Evolutionary conservation across 306 rosid genomes (phyloP).

Genomic region (Styphnolobium japonicum): DNA sequence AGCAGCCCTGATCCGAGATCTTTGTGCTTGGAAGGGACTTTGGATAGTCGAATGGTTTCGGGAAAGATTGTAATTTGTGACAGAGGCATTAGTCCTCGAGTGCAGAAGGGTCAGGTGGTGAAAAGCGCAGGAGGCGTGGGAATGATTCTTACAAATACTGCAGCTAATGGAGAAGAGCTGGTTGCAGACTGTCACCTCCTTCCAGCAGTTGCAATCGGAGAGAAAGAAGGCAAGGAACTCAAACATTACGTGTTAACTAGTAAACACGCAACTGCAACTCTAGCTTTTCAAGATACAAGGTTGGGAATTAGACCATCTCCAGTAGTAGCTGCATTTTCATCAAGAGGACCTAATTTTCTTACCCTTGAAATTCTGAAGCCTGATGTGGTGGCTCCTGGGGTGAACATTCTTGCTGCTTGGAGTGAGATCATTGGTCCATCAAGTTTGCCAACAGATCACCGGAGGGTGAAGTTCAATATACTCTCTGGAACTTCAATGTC

Average conservation of each 20-base stretch:
- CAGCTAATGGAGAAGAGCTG: slow-evolving; percentile 77
- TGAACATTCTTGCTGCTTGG: slow-evolving; percentile 99
- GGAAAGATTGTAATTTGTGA: slow-evolving; percentile 96
- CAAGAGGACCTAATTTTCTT: slow-evolving; percentile 87
- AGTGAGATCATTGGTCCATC: slow-evolving; percentile 72
- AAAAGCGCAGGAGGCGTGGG: slow-evolving; percentile 88
- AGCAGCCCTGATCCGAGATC: slow-evolving; percentile 39
- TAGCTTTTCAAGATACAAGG: slow-evolving; percentile 64
- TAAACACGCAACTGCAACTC: slow-evolving; percentile 55
- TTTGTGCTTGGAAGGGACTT: slow-evolving; percentile 49
- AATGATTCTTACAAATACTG: slow-evolving; percentile 83
- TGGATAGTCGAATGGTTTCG: slow-evolving; percentile 42
- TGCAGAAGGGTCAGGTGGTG: slow-evolving; percentile 90
- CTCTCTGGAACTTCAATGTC: slow-evolving; percentile 98
- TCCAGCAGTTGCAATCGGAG: slow-evolving; percentile 88
- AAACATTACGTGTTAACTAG: slow-evolving; percentile 56
- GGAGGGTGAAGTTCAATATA: slow-evolving; percentile 80
- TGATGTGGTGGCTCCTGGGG: slow-evolving; percentile 92
- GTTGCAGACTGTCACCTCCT: slow-evolving; percentile 88
- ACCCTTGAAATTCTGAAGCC: slow-evolving; percentile 82
- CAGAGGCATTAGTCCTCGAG: slow-evolving; percentile 88
- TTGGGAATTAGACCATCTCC: slow-evolving; percentile 86
- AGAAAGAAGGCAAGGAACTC: slow-evolving; percentile 59
- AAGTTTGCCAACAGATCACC: slow-evolving; percentile 57
- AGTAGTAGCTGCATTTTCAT: slow-evolving; percentile 93